phyloP scores from a whole-genome alignment of 73 alveolate genomes.

The Chromera velia region DNA sequence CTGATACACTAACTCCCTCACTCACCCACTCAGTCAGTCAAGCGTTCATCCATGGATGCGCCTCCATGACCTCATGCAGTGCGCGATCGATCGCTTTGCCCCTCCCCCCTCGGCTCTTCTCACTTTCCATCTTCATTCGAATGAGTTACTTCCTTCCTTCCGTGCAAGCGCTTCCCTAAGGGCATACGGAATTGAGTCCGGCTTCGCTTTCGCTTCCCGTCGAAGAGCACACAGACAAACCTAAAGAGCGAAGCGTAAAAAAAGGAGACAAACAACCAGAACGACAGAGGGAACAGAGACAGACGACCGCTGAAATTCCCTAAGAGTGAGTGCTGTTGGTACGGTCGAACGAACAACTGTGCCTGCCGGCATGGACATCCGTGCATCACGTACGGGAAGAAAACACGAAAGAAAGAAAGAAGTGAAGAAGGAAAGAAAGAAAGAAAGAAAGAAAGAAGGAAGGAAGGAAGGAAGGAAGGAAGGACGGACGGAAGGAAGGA shows the following conservation, averaged over 20 bases:
- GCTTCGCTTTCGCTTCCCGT: not conserved
- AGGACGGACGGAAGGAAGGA: not conserved
- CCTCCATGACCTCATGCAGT: too few species aligned
- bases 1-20: too few species aligned
- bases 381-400: too few species aligned
- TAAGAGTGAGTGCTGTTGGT: not conserved
- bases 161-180: too few species aligned
- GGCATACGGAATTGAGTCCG: not conserved
- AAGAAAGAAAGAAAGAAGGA: not conserved
- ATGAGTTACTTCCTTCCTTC: too few species aligned
- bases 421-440: not conserved
- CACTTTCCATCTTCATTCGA: too few species aligned
- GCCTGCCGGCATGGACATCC: too few species aligned
- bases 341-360: too few species aligned
- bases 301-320: not conserved
- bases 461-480: not conserved
- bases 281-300: not conserved
- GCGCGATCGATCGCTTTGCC: too few species aligned
- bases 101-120: too few species aligned
- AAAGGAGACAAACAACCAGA: not conserved
- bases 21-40: too few species aligned
- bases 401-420: not conserved
- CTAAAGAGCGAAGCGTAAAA: not conserved
- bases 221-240: not conserved
- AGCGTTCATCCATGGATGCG: too few species aligned